A percentile compares a stretch with the other conserved stretches of the same genome.
Evolutionary conservation across 306 rosid species (phyloP).

Genomic region (Rosa lucieae): DNA sequence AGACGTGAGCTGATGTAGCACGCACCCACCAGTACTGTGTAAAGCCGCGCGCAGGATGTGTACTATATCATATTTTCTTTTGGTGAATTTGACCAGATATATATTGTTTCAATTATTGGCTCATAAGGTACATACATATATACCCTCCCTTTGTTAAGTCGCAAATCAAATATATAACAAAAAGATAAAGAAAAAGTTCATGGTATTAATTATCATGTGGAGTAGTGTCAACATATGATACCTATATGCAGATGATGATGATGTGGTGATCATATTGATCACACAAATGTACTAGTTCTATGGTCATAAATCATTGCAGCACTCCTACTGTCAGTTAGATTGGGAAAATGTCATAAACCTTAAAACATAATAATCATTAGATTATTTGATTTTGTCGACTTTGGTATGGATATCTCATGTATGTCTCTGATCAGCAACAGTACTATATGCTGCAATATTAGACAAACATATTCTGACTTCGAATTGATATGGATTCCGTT

Average conservation of each 20-base stretch:
- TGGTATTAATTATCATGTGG: slow-evolving; percentile 41
- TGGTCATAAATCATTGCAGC: background rate
- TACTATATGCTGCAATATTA: background rate
- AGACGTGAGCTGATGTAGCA: slow-evolving; percentile 45
- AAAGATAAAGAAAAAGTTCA: slow-evolving; percentile 15
- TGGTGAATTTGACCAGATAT: slow-evolving; percentile 35
- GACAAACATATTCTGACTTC: background rate
- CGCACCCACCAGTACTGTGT: slow-evolving; percentile 37
- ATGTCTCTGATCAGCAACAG: background rate
- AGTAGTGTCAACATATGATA: background rate
- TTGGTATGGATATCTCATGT: background rate
- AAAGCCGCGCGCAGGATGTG: slow-evolving; percentile 39
- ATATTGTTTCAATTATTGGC: slow-evolving; percentile 40
- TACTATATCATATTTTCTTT: slow-evolving; percentile 9
- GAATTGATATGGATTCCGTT: background rate
- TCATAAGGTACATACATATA: slow-evolving; percentile 11
- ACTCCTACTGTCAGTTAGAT: background rate
- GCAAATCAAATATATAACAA: background rate
- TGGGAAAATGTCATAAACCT: background rate
- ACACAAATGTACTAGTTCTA: background rate
- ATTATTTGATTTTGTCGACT: background rate
- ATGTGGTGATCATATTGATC: slow-evolving; percentile 34
- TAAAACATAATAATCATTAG: background rate
- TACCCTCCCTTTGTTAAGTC: background rate
- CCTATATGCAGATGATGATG: slow-evolving; percentile 12